Conservation (phyloP, 495 filamentous ascomycete species). For the Aspergillus avenaceus region DNA sequence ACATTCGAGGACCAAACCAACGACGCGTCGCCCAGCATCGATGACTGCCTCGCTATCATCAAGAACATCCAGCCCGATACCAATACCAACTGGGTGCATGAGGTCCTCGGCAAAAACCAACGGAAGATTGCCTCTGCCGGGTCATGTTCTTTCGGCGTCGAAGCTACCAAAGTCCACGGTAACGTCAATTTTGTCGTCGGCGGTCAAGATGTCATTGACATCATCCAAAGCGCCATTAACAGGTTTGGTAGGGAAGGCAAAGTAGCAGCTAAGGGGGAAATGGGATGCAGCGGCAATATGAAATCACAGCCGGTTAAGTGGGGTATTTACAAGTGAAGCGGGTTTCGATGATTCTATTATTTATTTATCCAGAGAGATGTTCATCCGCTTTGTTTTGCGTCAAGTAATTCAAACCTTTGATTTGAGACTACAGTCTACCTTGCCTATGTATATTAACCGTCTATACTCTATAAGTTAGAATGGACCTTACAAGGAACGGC, state of each 20-base stretch:
- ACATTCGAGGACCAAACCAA: constrained; percentile 25
- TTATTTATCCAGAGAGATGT: background rate
- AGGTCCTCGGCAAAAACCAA: background rate
- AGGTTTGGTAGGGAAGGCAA: background rate
- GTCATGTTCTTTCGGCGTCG: background rate
- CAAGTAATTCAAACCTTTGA: no score
- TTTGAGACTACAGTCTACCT: no score
- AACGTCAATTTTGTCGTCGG: background rate
- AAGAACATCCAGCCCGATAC: constrained; percentile 25
- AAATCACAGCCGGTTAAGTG: background rate
- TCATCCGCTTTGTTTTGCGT: no score
- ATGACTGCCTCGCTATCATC: constrained; percentile 27
- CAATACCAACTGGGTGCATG: background rate
- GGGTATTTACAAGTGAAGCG: background rate
- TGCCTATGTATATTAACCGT: no score
- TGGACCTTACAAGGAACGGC: no score
- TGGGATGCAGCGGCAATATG: background rate
- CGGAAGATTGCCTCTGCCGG: background rate
- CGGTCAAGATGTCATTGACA: background rate
- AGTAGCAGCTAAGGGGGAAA: background rate
- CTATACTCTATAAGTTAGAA: no score
- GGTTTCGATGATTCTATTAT: background rate
- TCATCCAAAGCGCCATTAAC: background rate
- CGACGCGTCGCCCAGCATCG: constrained; percentile 20
- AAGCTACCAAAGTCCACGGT: background rate